phyloP scores from a whole-genome alignment of 305 asterid genomes.

The Vinca major region DNA sequence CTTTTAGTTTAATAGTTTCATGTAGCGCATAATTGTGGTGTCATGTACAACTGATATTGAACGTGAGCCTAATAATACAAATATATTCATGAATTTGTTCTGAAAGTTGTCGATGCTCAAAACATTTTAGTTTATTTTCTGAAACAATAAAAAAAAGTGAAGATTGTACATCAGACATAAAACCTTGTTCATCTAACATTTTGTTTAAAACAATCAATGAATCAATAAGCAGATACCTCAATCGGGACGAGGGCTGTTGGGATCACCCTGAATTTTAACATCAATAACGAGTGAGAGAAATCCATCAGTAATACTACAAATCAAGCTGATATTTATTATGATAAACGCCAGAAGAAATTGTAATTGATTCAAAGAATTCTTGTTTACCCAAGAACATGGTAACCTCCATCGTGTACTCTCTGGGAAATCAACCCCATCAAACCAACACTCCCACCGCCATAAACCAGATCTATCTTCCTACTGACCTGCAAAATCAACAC shows the following conservation, averaged over 20 bases:
- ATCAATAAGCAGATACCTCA: conserved; percentile 50
- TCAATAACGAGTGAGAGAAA: conserved; percentile 16
- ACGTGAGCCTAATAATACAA: conserved; percentile 5
- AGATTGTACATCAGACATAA: neutral
- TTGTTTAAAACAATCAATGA: neutral
- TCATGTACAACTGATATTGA: neutral
- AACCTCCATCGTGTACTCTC: conserved; percentile 80
- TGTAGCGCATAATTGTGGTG: neutral
- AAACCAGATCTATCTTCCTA: conserved; percentile 83
- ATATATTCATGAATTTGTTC: neutral
- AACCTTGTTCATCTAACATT: neutral
- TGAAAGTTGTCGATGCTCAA: neutral
- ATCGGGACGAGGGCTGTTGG: conserved; percentile 90
- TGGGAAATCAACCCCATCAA: conserved; percentile 88
- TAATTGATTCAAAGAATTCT: neutral
- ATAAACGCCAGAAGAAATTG: neutral
- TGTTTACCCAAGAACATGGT: conserved; percentile 91
- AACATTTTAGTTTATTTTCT: neutral
- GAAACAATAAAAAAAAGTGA: neutral
- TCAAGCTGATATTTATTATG: neutral
- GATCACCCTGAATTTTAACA: conserved; percentile 72
- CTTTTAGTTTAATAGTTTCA: neutral
- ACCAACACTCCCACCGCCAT: conserved; percentile 99
- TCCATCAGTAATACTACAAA: neutral
- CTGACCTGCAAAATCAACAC: conserved; percentile 49